Conservation (phyloP, 148 eudicot species). For the Suaeda aralocaspica region DNA sequence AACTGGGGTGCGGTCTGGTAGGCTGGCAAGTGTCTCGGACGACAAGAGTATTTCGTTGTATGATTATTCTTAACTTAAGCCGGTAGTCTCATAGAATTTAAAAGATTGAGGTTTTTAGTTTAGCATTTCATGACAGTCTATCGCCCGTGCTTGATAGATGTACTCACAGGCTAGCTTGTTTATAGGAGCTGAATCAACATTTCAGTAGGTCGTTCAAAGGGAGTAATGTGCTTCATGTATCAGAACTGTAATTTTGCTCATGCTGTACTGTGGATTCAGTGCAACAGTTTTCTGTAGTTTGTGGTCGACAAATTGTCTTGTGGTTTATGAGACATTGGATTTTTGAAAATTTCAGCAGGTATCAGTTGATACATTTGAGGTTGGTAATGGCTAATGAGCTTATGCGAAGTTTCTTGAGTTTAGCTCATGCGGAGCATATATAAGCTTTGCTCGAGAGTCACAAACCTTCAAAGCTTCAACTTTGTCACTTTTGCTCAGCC, state of each 20-base stretch:
- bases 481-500: too few species aligned
- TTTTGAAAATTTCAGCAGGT: too few species aligned
- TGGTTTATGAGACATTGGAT: too few species aligned
- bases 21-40: constrained; percentile 88
- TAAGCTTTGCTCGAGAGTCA: too few species aligned
- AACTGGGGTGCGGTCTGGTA: constrained; percentile 49
- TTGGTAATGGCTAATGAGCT: too few species aligned
- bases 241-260: not conserved
- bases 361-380: too few species aligned
- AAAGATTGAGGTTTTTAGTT: constrained; percentile 4
- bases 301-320: too few species aligned
- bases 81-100: not conserved
- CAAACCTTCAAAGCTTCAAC: too few species aligned
- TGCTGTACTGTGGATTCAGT: not conserved
- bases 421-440: too few species aligned
- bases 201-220: not conserved
- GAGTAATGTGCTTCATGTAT: not conserved
- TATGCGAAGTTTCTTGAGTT: too few species aligned
- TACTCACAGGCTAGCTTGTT: not conserved
- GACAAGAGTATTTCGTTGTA: constrained; percentile 81
- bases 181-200: constrained; percentile 4
- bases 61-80: constrained; percentile 53
- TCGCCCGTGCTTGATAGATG: constrained; percentile 5
- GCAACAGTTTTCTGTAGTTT: not conserved
- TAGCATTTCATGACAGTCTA: constrained; percentile 3